Evolutionary conservation across 2,329 filamentous ascomycete genomes (phyloP), one percentile per base, ranked within the genome.

Genomic region (Ciborinia camelliae): DNA sequence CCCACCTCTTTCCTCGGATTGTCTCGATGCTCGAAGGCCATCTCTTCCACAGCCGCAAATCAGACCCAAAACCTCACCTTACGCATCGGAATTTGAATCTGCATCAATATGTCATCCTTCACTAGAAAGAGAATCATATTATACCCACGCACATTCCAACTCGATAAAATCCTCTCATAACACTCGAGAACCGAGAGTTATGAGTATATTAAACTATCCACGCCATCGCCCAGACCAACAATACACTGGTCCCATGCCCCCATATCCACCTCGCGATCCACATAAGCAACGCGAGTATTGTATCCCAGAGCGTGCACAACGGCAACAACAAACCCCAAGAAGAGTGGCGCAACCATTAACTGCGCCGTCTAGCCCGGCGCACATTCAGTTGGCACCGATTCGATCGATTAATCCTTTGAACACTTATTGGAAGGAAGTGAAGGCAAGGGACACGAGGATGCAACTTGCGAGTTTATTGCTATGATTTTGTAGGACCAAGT

Each of bases 371-470:
- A 73, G 73, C n/a, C 72, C 73, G 9, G 26, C 30, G 23, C 54
- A 58, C 15, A 65, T 75, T 9, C 71, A 74, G 52, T 68, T 75
- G 7, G 68, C 73, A 47, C 73, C 73, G 6, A 68, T 75, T 5
- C 68, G 72, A 23, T 60, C 71, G 32, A 45, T 41, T 23, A 55
- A 62, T 55, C n/a, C 48, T 59, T 12, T 62, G 70, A 23, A 61
- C 20, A 68, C 68, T 55, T 66, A 64, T 26, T 52, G 64, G 20
- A 58, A 48, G 1, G 69, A 72, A 50, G 45, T 30, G 18, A 64
- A 51, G 2, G 70, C 72, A 50, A 68, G 72, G 10, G 74, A 75
- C 63, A 69, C 71, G 10, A 69, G 74, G 48, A 75, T 75, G 74
- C 65, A 71, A 64, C 71, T 75, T 28, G 74, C 73, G 26, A 70